Conservation (phyloP, 1,284 basidiomycete species). For the Papiliotrema laurentii region DNA sequence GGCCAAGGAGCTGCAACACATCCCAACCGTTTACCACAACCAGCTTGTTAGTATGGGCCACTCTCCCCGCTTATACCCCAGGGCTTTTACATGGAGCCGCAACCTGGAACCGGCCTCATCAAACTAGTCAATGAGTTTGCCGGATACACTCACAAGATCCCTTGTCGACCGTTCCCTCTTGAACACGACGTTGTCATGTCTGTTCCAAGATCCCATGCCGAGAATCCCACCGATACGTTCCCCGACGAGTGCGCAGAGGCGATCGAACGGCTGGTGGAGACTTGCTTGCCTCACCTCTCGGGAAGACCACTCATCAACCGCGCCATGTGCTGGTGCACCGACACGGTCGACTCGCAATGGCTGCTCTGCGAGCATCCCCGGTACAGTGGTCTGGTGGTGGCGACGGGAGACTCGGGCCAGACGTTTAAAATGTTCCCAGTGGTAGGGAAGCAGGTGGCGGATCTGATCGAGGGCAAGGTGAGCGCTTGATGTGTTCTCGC, state of each 20-base stretch:
- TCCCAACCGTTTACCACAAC: slow-evolving; percentile 30
- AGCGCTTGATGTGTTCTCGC: neutral
- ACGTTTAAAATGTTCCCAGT: slow-evolving; percentile 46
- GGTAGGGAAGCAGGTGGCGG: slow-evolving; percentile 42
- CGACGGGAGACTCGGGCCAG: slow-evolving; percentile 31
- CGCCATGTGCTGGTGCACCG: slow-evolving; percentile 43
- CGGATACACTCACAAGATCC: slow-evolving; percentile 12
- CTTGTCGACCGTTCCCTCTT: slow-evolving; percentile 1
- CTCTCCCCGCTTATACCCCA: neutral
- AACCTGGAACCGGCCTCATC: slow-evolving; percentile 3
- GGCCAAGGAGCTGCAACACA: slow-evolving; percentile 22
- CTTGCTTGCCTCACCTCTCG: slow-evolving; percentile 32
- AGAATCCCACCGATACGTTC: slow-evolving; percentile 38
- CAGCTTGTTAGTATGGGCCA: slow-evolving; percentile 10
- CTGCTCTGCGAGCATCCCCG: slow-evolving; percentile 33
- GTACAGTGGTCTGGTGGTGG: slow-evolving; percentile 28
- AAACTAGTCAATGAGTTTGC: slow-evolving; percentile 9
- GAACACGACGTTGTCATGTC: slow-evolving; percentile 16
- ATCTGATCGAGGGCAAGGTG: slow-evolving; percentile 35
- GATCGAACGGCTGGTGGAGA: slow-evolving; percentile 23
- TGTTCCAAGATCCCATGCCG: slow-evolving; percentile 39
- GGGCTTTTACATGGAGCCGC: slow-evolving; percentile 20
- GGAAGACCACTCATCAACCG: slow-evolving; percentile 26
- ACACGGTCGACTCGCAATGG: slow-evolving; percentile 35
- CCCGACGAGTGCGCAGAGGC: slow-evolving; percentile 23